Base-by-base conservation (phyloP, 2,329 filamentous ascomycete genomes). In the Trichoderma simmonsii region DNA sequence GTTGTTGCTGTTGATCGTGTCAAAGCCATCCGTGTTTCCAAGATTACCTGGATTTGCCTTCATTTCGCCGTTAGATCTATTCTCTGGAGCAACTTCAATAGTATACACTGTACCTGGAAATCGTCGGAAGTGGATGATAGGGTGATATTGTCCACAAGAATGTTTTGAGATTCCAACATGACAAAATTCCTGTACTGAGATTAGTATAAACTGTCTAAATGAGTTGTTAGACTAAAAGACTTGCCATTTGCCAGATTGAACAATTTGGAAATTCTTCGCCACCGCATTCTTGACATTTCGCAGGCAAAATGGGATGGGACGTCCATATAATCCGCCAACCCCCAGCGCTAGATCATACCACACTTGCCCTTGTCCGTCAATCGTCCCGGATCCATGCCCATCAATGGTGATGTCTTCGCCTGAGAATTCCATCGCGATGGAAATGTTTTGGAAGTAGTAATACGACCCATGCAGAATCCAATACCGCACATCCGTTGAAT, bases 161-260 rank as follows among this genome's bases (percentile, higher is more conserved):
- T 39, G 24, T 67, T 67, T 28, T 67, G 48, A 67, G 48, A 67
- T 57, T 67, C 64, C 24, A 67, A 8, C 64, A 67, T 67, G 9
- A 67, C 48, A 28, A 67, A 67, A n/a, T 67, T 67, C 64, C 64
- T 67, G 15, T n/a, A 1, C 7, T n/a, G 8, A 57, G 0, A 57
- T 39, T n/a, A 65, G 28, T 24, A 36, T 6, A 28, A 6, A n/a
- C 2, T 12, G 4, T 11, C 11, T 9, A 18, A n/a, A 6, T 14
- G 32, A 6, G 9, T 21, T 26, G n/a, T n/a, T 4, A 0, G 8
- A 0, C 1, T 8, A n/a, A 32, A 4, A 34, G 4, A 28, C 43
- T 34, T 57, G 14, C 64, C 64, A 67, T 67, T 67, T 67, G 36
- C 64, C 64, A 11, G 64, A 67, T n/a, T 67, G 64, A 9, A 67